These are phyloP conservation scores for Paramecium bursaria DNA, from an alignment of 73 alveolate genomes.

Conservation along the genomic window DNA sequence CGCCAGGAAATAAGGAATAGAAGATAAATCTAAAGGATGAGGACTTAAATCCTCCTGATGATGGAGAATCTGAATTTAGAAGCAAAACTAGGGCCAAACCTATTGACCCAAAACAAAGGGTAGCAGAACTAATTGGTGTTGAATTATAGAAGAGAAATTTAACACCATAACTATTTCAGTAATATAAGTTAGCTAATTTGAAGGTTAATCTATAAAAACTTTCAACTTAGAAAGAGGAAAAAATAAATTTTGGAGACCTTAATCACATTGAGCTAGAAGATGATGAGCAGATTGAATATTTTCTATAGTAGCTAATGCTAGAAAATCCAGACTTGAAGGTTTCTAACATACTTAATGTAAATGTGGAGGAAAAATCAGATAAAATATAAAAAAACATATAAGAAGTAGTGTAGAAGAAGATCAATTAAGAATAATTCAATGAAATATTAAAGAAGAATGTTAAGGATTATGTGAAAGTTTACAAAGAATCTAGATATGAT, in stretches of 20 bases:
- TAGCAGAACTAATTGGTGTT: background rate
- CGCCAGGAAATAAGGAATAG: background rate
- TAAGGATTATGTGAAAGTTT: background rate
- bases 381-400: background rate
- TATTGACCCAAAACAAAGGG: constrained; percentile 23
- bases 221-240: constrained; percentile 4
- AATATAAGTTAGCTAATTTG: constrained; percentile 44
- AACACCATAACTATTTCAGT: constrained; percentile 11
- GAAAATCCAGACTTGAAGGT: constrained; percentile 39
- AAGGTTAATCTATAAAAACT: constrained; percentile 41
- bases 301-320: background rate
- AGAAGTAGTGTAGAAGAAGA: constrained; percentile 26
- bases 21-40: background rate
- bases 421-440: constrained; percentile 45
- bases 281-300: constrained; percentile 46
- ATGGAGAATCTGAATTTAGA: too few relatives aligned
- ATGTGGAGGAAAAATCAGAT: background rate
- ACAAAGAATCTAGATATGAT: constrained; percentile 50
- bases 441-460: background rate
- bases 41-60: too few relatives aligned
- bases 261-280: constrained; percentile 39
- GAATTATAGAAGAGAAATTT: background rate
- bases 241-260: background rate
- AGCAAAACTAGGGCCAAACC: background rate
- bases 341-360: constrained; percentile 12